These are phyloP conservation scores for Fusarium chuoi DNA, from an alignment of 2,329 filamentous ascomycete genomes.

Conservation along the genomic window DNA sequence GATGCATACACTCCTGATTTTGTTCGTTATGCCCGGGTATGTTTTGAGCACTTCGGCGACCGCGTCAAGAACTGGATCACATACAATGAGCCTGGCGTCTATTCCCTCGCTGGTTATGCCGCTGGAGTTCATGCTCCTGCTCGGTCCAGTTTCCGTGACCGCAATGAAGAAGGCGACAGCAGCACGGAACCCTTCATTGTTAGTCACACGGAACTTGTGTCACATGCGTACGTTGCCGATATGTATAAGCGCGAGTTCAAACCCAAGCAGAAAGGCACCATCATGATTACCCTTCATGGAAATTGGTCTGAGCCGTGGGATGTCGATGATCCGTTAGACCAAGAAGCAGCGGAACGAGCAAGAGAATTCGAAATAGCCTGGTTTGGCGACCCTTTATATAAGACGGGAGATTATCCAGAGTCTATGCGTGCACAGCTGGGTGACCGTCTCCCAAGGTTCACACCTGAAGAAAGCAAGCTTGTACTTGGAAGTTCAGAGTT, in stretches of 20 bases:
- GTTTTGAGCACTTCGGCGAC: constrained; percentile 38
- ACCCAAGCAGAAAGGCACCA: constrained; percentile 49
- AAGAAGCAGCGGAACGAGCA: constrained; percentile 52
- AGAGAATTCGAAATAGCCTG: constrained; percentile 56
- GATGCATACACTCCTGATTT: constrained; percentile 37
- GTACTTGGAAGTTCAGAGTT: constrained; percentile 52
- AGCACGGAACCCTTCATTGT: constrained; percentile 52
- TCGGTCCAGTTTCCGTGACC: constrained; percentile 36
- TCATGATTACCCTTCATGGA: constrained; percentile 56
- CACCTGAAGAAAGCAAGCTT: constrained; percentile 52
- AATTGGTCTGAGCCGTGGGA: constrained; percentile 57
- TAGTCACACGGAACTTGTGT: constrained; percentile 53
- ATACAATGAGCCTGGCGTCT: constrained; percentile 39
- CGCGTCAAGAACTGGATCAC: constrained; percentile 41
- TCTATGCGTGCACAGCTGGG: constrained; percentile 54
- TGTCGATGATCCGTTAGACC: constrained; percentile 47
- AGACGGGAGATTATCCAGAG: constrained; percentile 52
- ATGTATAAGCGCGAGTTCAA: constrained; percentile 54
- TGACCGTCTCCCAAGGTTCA: constrained; percentile 51
- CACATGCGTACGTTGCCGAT: constrained; percentile 51
- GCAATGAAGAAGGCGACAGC: constrained; percentile 33
- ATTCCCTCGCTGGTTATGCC: constrained; percentile 30
- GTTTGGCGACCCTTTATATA: constrained; percentile 54
- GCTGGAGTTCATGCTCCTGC: constrained; percentile 35
- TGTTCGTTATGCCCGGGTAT: constrained; percentile 36